Evolutionary conservation across 805 yeast genomes (phyloP).

Genomic region (Candida mattraensis): DNA sequence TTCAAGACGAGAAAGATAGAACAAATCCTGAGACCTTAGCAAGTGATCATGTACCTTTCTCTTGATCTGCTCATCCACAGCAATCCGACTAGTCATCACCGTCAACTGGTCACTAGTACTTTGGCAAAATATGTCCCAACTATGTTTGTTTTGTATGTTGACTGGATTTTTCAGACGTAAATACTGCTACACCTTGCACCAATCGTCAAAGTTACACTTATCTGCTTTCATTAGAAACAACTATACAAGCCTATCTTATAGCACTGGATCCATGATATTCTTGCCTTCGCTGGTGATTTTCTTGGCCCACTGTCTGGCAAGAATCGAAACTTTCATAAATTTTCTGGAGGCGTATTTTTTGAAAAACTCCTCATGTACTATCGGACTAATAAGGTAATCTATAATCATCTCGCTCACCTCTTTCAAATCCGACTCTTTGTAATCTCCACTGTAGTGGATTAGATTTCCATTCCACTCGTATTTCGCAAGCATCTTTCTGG

Average conservation of each 20-base stretch:
- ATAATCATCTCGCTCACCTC: slow-evolving; percentile 74
- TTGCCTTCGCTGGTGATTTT: slow-evolving; percentile 49
- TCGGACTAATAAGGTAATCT: slow-evolving; percentile 76
- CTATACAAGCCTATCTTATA: slow-evolving; percentile 15
- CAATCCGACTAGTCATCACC: slow-evolving; percentile 13
- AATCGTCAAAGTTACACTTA: slow-evolving; percentile 1
- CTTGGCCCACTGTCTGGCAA: slow-evolving; percentile 83
- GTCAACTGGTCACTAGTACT: too few species aligned
- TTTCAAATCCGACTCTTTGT: slow-evolving; percentile 66
- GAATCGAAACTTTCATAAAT: slow-evolving; percentile 80
- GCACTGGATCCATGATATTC: slow-evolving; percentile 38
- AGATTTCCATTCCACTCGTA: slow-evolving; percentile 81
- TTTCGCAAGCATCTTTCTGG: slow-evolving; percentile 69
- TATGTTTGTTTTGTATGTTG: too few species aligned
- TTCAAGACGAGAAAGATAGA: slow-evolving; percentile 12
- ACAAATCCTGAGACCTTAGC: slow-evolving; percentile 6
- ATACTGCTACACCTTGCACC: slow-evolving; percentile 8
- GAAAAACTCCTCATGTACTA: slow-evolving; percentile 88
- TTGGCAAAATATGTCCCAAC: too few species aligned
- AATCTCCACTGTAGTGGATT: slow-evolving; percentile 90
- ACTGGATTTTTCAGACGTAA: too few species aligned
- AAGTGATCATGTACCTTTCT: slow-evolving; percentile 8
- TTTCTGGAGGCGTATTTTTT: slow-evolving; percentile 89
- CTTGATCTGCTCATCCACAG: slow-evolving; percentile 8
- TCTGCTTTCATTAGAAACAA: slow-evolving; percentile 6